Evolutionary conservation across 2,329 filamentous ascomycete genomes (phyloP).

Genomic region (Fulvia fulva): DNA sequence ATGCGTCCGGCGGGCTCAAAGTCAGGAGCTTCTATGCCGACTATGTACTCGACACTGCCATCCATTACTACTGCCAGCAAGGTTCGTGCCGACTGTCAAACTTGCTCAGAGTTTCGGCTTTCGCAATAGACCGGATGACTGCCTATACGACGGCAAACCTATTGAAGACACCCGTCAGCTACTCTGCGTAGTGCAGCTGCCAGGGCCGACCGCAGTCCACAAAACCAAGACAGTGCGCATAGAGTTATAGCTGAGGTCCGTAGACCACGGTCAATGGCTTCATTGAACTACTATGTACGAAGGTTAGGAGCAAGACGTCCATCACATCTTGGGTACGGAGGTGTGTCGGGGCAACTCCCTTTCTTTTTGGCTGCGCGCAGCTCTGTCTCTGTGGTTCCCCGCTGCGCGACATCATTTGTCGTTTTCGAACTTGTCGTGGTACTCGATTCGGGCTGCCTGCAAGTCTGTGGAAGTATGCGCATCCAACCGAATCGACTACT

Average conservation of each 20-base stretch:
- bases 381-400: background rate
- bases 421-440: background rate
- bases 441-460: background rate
- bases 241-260: constrained; percentile 13
- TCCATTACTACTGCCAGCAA: too few species aligned
- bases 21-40: too few species aligned
- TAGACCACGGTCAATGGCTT: constrained; percentile 19
- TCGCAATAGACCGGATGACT: too few species aligned
- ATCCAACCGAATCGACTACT: background rate
- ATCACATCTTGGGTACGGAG: background rate
- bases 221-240: too few species aligned
- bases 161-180: too few species aligned
- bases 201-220: too few species aligned
- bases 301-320: background rate
- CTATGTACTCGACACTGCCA: too few species aligned
- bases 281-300: constrained; percentile 14
- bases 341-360: background rate
- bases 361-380: background rate
- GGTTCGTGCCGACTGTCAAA: too few species aligned
- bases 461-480: background rate
- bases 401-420: background rate
- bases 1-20: too few species aligned
- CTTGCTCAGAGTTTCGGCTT: too few species aligned
- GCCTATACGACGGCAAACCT: too few species aligned
- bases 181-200: too few species aligned